Evolutionary conservation across 169 alveolate species (phyloP).

Genomic region (Pseudocohnilembus persalinus): DNA sequence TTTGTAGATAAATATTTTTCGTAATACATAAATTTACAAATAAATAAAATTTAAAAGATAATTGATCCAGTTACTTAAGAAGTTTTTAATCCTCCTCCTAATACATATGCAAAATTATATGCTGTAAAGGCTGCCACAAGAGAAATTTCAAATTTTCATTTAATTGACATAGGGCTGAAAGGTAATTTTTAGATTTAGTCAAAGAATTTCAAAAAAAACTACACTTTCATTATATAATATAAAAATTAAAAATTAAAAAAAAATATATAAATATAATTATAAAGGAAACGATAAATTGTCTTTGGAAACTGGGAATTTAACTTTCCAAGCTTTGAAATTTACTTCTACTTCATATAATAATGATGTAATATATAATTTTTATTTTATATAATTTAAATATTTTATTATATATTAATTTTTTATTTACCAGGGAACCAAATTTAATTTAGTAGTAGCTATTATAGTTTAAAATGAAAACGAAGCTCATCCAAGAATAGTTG

Average conservation of each 20-base stretch:
- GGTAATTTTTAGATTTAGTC: no score
- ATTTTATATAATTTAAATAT: background rate
- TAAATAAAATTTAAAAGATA: slow-evolving; percentile 18
- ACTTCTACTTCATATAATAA: slow-evolving; percentile 56
- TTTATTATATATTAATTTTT: no score
- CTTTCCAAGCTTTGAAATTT: slow-evolving; percentile 52
- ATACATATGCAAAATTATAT: slow-evolving; percentile 39
- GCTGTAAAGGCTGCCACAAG: slow-evolving; percentile 37
- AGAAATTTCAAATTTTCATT: slow-evolving; percentile 9
- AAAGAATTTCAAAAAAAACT: no score
- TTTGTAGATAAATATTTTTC: background rate
- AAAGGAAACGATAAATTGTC: slow-evolving; percentile 47
- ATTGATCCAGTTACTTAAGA: slow-evolving; percentile 51
- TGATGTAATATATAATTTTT: slow-evolving; percentile 37
- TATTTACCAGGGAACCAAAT: background rate
- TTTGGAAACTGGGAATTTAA: slow-evolving; percentile 48
- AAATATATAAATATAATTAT: no score
- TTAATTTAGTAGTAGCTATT: slow-evolving; percentile 4
- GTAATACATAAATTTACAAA: background rate
- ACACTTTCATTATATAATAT: no score
- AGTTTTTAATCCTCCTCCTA: slow-evolving; percentile 52
- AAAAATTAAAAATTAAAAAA: no score
- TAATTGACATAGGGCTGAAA: slow-evolving; percentile 19
- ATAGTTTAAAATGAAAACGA: slow-evolving; percentile 17
- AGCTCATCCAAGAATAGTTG: slow-evolving; percentile 35